These are phyloP conservation scores for Pyrus hybrid DNA, from an alignment of 331 rosid genomes.

Conservation along the genomic window DNA sequence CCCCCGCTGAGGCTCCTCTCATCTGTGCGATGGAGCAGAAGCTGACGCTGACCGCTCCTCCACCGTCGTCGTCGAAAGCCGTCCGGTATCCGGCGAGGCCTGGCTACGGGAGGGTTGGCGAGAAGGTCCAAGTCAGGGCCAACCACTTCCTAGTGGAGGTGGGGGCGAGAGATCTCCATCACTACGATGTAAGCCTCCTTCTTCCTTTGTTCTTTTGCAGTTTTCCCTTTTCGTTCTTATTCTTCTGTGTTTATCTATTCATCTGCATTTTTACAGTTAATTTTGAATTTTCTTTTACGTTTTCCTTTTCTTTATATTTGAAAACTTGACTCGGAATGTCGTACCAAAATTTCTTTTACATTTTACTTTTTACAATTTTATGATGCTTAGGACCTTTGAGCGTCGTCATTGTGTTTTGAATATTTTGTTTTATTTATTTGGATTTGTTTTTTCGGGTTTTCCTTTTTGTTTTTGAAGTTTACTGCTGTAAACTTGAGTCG, in stretches of 20 bases:
- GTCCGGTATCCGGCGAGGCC: constrained; percentile 31
- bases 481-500: too few relatives aligned
- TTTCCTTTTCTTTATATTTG: neutral
- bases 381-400: neutral
- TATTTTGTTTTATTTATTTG: neutral
- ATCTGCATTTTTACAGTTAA: neutral
- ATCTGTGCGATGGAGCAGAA: neutral
- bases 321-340: neutral
- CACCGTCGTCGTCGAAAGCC: constrained; percentile 42
- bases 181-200: constrained; percentile 53
- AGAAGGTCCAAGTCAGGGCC: constrained; percentile 24
- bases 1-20: neutral
- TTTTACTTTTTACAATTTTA: too few relatives aligned
- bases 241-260: neutral
- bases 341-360: neutral
- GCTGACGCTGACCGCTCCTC: constrained; percentile 10
- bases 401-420: neutral
- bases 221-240: neutral
- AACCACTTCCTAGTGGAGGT: constrained; percentile 53
- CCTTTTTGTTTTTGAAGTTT: too few relatives aligned
- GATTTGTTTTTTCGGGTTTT: too few relatives aligned
- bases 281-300: neutral
- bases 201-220: too few relatives aligned
- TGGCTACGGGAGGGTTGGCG: constrained; percentile 34
- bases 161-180: constrained; percentile 30